Evolutionary conservation across 306 rosid genomes (phyloP), one percentile per base, ranked within the genome.

Genomic region (Prunus davidiana): DNA sequence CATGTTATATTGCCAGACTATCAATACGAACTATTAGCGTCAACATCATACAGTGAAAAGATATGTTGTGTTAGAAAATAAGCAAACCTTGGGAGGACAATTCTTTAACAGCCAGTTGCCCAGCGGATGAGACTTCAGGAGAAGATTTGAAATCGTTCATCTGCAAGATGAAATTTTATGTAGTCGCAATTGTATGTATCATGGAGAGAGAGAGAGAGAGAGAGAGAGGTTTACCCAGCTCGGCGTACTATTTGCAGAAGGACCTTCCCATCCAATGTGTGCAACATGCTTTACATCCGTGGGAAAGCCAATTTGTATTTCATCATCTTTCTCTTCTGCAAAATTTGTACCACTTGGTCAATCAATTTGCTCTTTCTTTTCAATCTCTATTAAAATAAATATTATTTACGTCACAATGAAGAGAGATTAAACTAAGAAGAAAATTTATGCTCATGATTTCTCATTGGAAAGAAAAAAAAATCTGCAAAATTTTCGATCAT

Each of bases 281-380:
- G 87, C 87, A 27, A 86, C 87, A 81, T 86, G 89, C 75, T 86
- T 86, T 46, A 86, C 99, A 64, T 96, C 99, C n/a, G 98, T 96
- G 25, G 98, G 99, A 64, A 84, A 85, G 14, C 99, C 99, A 80
- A 96, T 96, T 82, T 91, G 88, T 76, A 96, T 87, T 51, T 91
- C 93, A 6, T 83, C 85, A 77, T 91, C 91, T 79, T 91, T 91
- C 49, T 96, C 98, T 6, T 95, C 97, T 92, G 86, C 82, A 81
- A 80, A 76, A 51, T 38, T 41, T 45, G 55, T 0, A n/a, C 52
- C 50, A 41, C 28, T 45, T 3, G 54, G 41, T 67, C 66, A 24
- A 22, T 57, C 43, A n/a, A 15, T 13, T 77, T 15, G 22, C 41
- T 43, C 41, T 56, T 72, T 30, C 45, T 0, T 4, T 63, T 56